phyloP scores from a whole-genome alignment of 257 asterid species.

The Knoxia roxburghii region DNA sequence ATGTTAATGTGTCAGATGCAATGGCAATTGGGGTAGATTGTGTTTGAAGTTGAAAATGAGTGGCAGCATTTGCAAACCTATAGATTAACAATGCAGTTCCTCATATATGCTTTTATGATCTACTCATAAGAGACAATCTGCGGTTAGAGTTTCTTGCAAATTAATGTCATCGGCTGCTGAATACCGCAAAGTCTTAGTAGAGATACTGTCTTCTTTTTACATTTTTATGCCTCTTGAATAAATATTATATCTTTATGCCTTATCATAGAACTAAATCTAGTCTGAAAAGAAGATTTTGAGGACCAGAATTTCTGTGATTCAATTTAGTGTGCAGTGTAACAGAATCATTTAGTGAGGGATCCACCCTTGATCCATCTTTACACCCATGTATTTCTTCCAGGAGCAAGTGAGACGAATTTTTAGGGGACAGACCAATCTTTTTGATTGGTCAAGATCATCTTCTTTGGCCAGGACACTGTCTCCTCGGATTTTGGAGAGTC shows the following conservation, averaged over 20 bases:
- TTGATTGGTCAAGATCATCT: slow-evolving; percentile 96
- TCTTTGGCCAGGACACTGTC: slow-evolving; percentile 93
- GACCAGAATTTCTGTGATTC: background rate
- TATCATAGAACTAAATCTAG: background rate
- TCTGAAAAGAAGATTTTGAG: background rate
- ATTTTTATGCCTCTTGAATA: too few relatives aligned
- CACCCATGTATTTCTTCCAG: slow-evolving; percentile 33
- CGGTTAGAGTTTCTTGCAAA: background rate
- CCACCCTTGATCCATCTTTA: background rate
- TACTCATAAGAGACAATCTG: background rate
- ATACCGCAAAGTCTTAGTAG: background rate
- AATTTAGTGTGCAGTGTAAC: background rate
- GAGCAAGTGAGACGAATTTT: slow-evolving; percentile 96
- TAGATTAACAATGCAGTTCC: background rate
- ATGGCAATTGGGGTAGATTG: background rate
- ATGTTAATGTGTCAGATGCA: background rate
- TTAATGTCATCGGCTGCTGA: background rate
- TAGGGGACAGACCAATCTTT: slow-evolving; percentile 89
- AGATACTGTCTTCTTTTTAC: background rate
- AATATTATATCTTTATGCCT: background rate
- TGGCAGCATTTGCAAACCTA: background rate
- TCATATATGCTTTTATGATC: background rate
- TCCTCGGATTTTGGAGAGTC: slow-evolving; percentile 97
- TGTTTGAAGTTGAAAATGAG: background rate
- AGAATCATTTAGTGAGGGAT: background rate